Base-by-base conservation (phyloP, 1,284 basidiomycete species). In the Cryptococcus maquisensis region DNA sequence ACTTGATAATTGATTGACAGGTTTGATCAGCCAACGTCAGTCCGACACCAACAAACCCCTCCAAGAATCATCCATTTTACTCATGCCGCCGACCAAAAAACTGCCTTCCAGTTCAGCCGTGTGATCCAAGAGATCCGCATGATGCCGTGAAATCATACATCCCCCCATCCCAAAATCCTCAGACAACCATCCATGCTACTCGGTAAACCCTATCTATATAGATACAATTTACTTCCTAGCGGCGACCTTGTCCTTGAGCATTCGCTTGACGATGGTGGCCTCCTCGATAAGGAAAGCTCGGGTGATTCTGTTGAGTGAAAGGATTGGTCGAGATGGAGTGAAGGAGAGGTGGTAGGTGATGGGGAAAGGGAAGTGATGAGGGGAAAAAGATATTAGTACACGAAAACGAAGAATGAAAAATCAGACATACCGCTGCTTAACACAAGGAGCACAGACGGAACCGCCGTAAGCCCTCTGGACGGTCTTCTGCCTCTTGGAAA, bases 201-300 rank as follows among this genome's bases (percentile, higher is more conserved):
- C 28, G 28, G 28, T 32, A 32, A 32, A 32, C 39, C 3, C 46
- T 47, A 36, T 35, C 46, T 42, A 42, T 18, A 26, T n/a, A 24
- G 26, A 47, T 21, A n/a, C 36, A 35, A 47, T 54, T 43, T 77
- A 77, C 69, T 75, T 76, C 75, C 74, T 77, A 55, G 65, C 65
- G 55, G 68, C 71, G 62, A 71, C 68, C 71, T 76, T 83, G 70
- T 87, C 87, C 84, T 97, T 97, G 83, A 98, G 91, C 65, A 98
- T 94, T 80, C 86, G 89, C 87, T 99, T 99, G 76, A 99, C 95
- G 69, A 99, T 98, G 84, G 98, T 98, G 48, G 95, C 95, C 83
- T 98, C 94, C 83, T 98, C 96, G 55, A 98, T 90, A 62, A 99
- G 81, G 86, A 98, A 99, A 62, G 96, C 94, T 59, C 96, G 90